phyloP scores from a whole-genome alignment of 2,329 filamentous ascomycete species.

The Akanthomyces lecanii region DNA sequence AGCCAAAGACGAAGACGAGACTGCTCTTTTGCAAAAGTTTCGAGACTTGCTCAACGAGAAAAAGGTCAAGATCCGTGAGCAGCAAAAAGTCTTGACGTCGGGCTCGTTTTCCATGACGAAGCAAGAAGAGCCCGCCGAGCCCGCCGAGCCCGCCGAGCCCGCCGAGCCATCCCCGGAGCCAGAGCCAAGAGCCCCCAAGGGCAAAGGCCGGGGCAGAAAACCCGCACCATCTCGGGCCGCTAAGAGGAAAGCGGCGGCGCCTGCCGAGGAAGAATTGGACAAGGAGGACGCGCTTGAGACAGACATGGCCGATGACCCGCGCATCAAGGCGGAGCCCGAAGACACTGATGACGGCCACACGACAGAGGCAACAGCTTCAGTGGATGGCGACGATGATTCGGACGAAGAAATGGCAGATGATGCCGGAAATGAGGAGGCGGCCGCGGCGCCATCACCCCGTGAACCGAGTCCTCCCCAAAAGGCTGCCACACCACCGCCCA shows the following conservation, averaged over 20 bases:
- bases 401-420: slow-evolving; percentile 34
- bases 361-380: slow-evolving; percentile 38
- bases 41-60: slow-evolving; percentile 70
- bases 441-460: background rate
- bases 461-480: slow-evolving; percentile 19
- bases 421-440: background rate
- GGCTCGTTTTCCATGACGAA: slow-evolving; percentile 36
- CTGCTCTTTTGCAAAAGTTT: slow-evolving; percentile 64
- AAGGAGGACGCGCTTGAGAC: slow-evolving; percentile 37
- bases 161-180: slow-evolving; percentile 23
- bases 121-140: slow-evolving; percentile 10
- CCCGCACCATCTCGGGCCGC: slow-evolving; percentile 36
- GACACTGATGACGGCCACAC: slow-evolving; percentile 39
- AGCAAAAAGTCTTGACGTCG: slow-evolving; percentile 56
- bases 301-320: slow-evolving; percentile 46
- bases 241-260: slow-evolving; percentile 48
- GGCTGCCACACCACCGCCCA: slow-evolving; percentile 31
- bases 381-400: slow-evolving; percentile 38
- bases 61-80: slow-evolving; percentile 73
- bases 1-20: slow-evolving; percentile 64
- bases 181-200: slow-evolving; percentile 16
- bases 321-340: slow-evolving; percentile 31
- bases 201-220: slow-evolving; percentile 23
- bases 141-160: slow-evolving; percentile 18
- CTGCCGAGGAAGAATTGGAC: slow-evolving; percentile 38